These are phyloP conservation scores for Malassezia brasiliensis DNA, from an alignment of 1,284 basidiomycete genomes.

Conservation along the genomic window DNA sequence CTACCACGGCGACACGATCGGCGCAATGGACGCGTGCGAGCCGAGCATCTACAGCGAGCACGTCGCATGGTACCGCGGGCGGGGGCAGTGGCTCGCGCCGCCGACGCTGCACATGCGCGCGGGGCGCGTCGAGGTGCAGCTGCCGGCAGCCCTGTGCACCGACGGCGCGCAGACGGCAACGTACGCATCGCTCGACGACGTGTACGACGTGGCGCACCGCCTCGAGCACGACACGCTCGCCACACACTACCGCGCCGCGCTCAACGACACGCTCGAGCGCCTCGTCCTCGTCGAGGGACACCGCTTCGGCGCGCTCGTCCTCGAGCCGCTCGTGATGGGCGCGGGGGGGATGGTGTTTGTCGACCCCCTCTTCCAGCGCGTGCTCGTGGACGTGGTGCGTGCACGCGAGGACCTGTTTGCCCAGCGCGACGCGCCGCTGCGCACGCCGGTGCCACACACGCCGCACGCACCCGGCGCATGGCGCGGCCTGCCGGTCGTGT, in stretches of 20 bases:
- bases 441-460: not conserved
- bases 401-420: slow-evolving; percentile 52
- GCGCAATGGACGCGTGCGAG: slow-evolving; percentile 90
- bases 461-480: slow-evolving; percentile 50
- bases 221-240: slow-evolving; percentile 57
- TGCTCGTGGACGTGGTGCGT: slow-evolving; percentile 73
- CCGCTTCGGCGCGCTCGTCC: slow-evolving; percentile 62
- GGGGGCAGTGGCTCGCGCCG: slow-evolving; percentile 87
- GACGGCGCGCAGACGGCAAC: not conserved
- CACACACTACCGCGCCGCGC: slow-evolving; percentile 58
- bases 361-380: slow-evolving; percentile 86
- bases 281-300: slow-evolving; percentile 49
- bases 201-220: slow-evolving; percentile 66
- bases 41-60: slow-evolving; percentile 67
- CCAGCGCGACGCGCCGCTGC: slow-evolving; percentile 31
- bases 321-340: slow-evolving; percentile 88
- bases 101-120: slow-evolving; percentile 61
- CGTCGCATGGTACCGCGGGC: slow-evolving; percentile 89
- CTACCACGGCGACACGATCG: slow-evolving; percentile 97
- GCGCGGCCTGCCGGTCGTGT: slow-evolving; percentile 78
- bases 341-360: slow-evolving; percentile 97
- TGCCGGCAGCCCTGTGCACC: not conserved
- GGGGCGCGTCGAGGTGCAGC: slow-evolving; percentile 22
- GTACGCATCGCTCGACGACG: slow-evolving; percentile 54
- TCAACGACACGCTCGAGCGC: slow-evolving; percentile 55